phyloP scores from a whole-genome alignment of 1,284 basidiomycete species.

The Moesziomyces sp. region DNA sequence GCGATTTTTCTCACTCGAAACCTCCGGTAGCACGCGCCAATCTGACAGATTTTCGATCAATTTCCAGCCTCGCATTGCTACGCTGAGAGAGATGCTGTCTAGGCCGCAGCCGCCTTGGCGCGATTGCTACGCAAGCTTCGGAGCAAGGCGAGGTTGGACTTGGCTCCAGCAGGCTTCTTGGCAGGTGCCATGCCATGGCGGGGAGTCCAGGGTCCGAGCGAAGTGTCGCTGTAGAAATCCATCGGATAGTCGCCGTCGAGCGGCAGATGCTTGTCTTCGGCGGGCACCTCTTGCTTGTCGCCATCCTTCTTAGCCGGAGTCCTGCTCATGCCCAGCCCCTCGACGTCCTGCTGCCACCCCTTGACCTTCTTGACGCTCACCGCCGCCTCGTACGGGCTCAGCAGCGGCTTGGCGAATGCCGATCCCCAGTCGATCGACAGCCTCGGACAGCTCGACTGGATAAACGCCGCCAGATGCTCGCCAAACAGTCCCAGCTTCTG shows the following conservation, averaged over 20 bases:
- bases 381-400: slow-evolving; percentile 93
- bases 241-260: slow-evolving; percentile 80
- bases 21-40: not conserved
- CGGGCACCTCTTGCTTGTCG: slow-evolving; percentile 10
- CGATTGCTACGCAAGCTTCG: slow-evolving; percentile 30
- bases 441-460: slow-evolving; percentile 95
- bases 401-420: slow-evolving; percentile 86
- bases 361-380: slow-evolving; percentile 81
- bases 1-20: too few species aligned
- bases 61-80: too few species aligned
- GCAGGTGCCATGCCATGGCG: slow-evolving; percentile 63
- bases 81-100: not conserved
- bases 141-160: slow-evolving; percentile 56
- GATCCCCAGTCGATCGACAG: slow-evolving; percentile 91
- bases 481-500: slow-evolving; percentile 88
- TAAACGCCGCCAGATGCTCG: slow-evolving; percentile 80
- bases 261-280: slow-evolving; percentile 30
- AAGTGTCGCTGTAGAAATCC: slow-evolving; percentile 90
- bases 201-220: slow-evolving; percentile 72
- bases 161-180: slow-evolving; percentile 39
- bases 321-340: slow-evolving; percentile 68
- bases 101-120: slow-evolving; percentile 11
- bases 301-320: slow-evolving; percentile 27
- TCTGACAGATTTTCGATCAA: not conserved
- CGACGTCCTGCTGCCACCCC: slow-evolving; percentile 72